Evolutionary conservation across 208 protist species (phyloP).

Genomic region (Leptomonas seymouri): DNA sequence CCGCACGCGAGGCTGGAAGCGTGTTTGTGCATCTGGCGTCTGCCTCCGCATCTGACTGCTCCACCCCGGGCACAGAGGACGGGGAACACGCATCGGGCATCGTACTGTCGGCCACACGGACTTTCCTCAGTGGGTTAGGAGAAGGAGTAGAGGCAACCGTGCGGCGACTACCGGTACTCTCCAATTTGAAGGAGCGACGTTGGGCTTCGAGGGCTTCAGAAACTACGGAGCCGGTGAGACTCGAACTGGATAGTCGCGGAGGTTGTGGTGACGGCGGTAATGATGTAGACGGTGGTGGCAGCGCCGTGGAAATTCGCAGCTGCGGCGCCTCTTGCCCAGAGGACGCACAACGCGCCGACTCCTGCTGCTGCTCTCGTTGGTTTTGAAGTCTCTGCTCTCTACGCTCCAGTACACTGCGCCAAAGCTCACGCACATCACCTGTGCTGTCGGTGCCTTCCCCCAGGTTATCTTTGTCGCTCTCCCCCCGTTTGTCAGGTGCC

Average conservation of each 20-base stretch:
- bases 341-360: neutral
- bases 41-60: neutral
- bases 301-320: neutral
- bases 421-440: conserved; percentile 4
- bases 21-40: neutral
- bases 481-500: neutral
- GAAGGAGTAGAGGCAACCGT: neutral
- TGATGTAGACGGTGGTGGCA: neutral
- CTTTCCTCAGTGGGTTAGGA: neutral
- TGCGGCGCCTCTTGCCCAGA: conserved; percentile 2
- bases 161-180: neutral
- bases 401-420: conserved; percentile 15
- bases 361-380: neutral
- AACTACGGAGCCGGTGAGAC: neutral
- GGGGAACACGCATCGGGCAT: neutral
- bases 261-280: neutral
- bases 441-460: neutral
- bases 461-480: neutral
- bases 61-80: neutral
- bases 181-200: conserved; percentile 5
- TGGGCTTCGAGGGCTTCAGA: neutral
- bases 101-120: neutral
- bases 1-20: neutral
- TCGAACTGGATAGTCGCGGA: neutral
- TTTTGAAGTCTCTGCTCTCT: conserved; percentile 15